Conservation (phyloP, 1,284 basidiomycete genomes). For the Amylostereum areolatum region DNA sequence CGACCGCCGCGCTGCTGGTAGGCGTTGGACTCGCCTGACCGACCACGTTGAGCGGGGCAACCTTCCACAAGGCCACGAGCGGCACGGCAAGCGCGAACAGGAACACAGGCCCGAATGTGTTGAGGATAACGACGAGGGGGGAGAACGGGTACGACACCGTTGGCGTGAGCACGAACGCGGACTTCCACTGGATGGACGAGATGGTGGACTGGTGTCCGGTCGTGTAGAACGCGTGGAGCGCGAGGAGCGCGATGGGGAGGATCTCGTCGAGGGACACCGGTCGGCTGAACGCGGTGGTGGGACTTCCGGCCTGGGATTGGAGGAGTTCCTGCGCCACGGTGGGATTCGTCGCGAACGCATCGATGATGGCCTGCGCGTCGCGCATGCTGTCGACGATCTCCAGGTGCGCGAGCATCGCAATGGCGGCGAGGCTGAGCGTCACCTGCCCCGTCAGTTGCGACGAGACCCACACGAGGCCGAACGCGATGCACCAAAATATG, state of each 20-base stretch:
- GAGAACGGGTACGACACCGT: slow-evolving; percentile 73
- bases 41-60: slow-evolving; percentile 46
- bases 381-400: slow-evolving; percentile 78
- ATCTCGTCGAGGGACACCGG: slow-evolving; percentile 55
- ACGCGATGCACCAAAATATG: slow-evolving; percentile 68
- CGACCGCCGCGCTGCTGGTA: slow-evolving; percentile 18
- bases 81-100: slow-evolving; percentile 63
- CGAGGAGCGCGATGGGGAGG: slow-evolving; percentile 71
- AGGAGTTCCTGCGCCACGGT: slow-evolving; percentile 33
- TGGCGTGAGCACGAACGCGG: slow-evolving; percentile 75
- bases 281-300: slow-evolving; percentile 16
- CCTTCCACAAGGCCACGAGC: slow-evolving; percentile 84
- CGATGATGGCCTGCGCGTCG: slow-evolving; percentile 59
- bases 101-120: slow-evolving; percentile 73
- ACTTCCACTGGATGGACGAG: slow-evolving; percentile 92
- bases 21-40: slow-evolving; percentile 12
- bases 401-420: slow-evolving; percentile 67
- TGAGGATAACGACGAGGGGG: slow-evolving; percentile 73
- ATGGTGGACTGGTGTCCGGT: slow-evolving; percentile 93
- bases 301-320: slow-evolving; percentile 2
- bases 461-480: slow-evolving; percentile 61
- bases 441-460: slow-evolving; percentile 83
- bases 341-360: slow-evolving; percentile 39
- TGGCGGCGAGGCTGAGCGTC: slow-evolving; percentile 53
- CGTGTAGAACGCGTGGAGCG: slow-evolving; percentile 72